Evolutionary conservation across 768 basidiomycete species (phyloP), one percentile per base, ranked within the genome.

Genomic region (Pleurotus sapidus): DNA sequence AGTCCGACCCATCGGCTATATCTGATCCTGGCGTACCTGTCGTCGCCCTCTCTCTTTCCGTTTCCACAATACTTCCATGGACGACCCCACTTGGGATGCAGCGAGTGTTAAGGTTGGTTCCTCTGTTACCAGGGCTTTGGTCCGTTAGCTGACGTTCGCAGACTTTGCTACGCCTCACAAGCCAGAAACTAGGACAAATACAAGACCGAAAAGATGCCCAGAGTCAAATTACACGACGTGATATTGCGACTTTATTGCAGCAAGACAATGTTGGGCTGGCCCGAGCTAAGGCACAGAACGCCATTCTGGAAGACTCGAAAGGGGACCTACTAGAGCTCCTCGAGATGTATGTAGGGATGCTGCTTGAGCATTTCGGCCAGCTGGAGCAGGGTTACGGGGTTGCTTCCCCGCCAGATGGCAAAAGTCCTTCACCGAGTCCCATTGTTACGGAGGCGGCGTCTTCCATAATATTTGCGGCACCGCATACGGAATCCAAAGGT

Each of bases 141-240:
- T 34, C 30, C 30, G 9, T 4, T 45, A 7, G 30, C 49, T 54
- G 18, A 55, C 23, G 39, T n/a, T 3, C 30, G 55, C 46, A 34
- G 89, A 72, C 77, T 17, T 83, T 88, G 58, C 75, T 91, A 47
- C 79, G 85, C 58, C 74, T 81, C 23, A 80, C 88, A 6, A 81
- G 82, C 46, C 85, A 88, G 60, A 78, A 78, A 50, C 75, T 92
- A 25, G 85, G 84, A 17, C 88, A 91, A 62, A 67, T 89, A 15
- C 87, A 89, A 65, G 83, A 85, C 60, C 83, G 82, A 68, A 82
- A 86, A 58, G 87, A 90, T 61, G 82, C 87, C 4, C 77, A 84
- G 64, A 79, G 77, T 2, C 78, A 77, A 37, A 82, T 89, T 45
- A 82, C 80, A 17, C 78, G 87, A 62, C 78, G 77, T 60, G 88